Percentiles rank a stretch among this genome's conserved stretches.
These are phyloP conservation scores for Conoideocrella luteorostrata DNA, from an alignment of 2,329 filamentous ascomycete species.

Conservation along the genomic window DNA sequence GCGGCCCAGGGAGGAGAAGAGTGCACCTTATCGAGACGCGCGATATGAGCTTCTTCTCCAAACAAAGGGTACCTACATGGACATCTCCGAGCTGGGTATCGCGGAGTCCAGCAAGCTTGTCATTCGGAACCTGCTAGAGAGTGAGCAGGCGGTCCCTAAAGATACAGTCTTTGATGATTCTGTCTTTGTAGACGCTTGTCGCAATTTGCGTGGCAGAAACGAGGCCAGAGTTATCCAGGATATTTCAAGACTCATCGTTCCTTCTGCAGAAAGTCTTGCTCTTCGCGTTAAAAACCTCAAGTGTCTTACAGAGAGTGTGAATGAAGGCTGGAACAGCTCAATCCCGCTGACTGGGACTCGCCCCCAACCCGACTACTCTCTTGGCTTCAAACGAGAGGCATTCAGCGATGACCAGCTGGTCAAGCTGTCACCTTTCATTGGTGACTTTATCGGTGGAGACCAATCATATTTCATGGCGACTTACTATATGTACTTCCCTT, in stretches of 20 bases:
- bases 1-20: conserved; percentile 31
- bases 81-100: conserved; percentile 24
- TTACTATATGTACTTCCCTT: conserved; percentile 42
- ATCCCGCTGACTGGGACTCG: conserved; percentile 26
- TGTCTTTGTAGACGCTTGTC: conserved; percentile 27
- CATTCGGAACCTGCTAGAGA: conserved; percentile 23
- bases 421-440: conserved; percentile 32
- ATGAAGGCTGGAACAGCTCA: conserved; percentile 34
- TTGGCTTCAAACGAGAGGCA: conserved; percentile 32
- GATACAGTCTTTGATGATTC: conserved; percentile 27
- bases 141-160: conserved; percentile 16
- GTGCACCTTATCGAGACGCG: conserved; percentile 25
- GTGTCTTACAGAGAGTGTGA: conserved; percentile 30
- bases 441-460: conserved; percentile 23
- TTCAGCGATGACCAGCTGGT: conserved; percentile 36
- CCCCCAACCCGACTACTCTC: conserved; percentile 37
- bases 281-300: conserved; percentile 22
- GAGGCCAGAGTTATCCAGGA: conserved; percentile 28
- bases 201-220: conserved; percentile 24
- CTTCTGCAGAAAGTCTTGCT: conserved; percentile 29
- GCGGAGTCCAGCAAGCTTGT: conserved; percentile 23
- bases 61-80: conserved; percentile 35
- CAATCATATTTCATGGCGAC: conserved; percentile 37
- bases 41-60: conserved; percentile 30
- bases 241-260: conserved; percentile 29